Evolutionary conservation across 108 stramenopile species (phyloP).

Genomic region (Pelagomonas calceolata): DNA sequence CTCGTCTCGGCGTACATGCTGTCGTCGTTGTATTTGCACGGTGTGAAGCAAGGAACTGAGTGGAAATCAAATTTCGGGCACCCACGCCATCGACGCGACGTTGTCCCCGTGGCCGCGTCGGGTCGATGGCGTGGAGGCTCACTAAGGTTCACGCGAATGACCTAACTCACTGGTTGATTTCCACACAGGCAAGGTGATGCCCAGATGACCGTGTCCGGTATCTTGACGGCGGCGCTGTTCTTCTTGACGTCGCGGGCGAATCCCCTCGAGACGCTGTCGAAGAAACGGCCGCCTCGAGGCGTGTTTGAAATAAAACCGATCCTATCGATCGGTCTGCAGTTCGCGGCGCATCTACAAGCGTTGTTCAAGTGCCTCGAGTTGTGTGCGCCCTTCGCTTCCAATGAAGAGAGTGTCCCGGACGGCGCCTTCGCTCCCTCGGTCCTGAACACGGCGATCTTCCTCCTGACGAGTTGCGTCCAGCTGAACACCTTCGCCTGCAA

Average conservation of each 20-base stretch:
- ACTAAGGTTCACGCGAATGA: too few relatives aligned
- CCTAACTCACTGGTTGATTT: too few relatives aligned
- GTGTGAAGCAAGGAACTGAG: constrained; percentile 94
- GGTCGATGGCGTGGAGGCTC: too few relatives aligned
- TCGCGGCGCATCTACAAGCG: constrained; percentile 59
- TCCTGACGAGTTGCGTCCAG: constrained; percentile 64
- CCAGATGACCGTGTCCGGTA: constrained; percentile 74
- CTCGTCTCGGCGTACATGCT: constrained; percentile 84
- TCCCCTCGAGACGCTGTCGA: constrained; percentile 66
- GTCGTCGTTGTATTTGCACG: constrained; percentile 72
- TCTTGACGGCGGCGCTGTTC: constrained; percentile 77
- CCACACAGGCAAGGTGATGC: too few relatives aligned
- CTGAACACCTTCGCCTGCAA: constrained; percentile 93
- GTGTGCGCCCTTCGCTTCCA: constrained; percentile 56
- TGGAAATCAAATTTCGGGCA: too few relatives aligned
- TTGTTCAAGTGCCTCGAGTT: constrained; percentile 49
- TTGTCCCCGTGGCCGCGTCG: too few relatives aligned
- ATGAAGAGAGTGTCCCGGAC: constrained; percentile 68
- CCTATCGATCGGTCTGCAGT: constrained; percentile 68
- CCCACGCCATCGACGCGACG: too few relatives aligned
- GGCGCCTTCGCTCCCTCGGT: constrained; percentile 83
- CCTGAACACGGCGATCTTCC: constrained; percentile 80
- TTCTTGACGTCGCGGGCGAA: constrained; percentile 78
- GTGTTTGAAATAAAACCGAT: constrained; percentile 64
- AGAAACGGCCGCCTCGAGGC: constrained; percentile 61